phyloP scores from a whole-genome alignment of 768 basidiomycete species.

The Galerina marginata region DNA sequence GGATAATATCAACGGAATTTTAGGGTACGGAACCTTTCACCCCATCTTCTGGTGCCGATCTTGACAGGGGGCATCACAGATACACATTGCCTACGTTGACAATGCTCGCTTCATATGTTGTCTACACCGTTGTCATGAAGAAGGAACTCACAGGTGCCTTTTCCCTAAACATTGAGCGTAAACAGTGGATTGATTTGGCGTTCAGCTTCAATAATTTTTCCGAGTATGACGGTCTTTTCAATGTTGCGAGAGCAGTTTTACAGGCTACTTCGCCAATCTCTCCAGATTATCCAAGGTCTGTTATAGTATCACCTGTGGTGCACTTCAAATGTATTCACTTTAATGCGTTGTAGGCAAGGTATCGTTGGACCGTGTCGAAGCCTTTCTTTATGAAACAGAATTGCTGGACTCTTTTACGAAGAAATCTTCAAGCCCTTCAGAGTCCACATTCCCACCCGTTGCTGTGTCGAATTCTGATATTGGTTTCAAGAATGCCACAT shows the following conservation, averaged over 20 bases:
- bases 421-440: neutral
- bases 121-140: conserved; percentile 54
- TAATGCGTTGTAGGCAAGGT: conserved; percentile 46
- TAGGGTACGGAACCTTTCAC: neutral
- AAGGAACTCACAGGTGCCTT: conserved; percentile 36
- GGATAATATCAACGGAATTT: conserved; percentile 6
- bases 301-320: neutral
- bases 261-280: conserved; percentile 38
- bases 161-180: neutral
- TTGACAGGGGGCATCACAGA: neutral
- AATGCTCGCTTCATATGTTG: conserved; percentile 70
- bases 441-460: neutral
- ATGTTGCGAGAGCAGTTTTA: conserved; percentile 58
- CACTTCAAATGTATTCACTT: neutral
- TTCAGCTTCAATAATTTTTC: conserved; percentile 57
- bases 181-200: neutral
- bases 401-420: conserved; percentile 45
- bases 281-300: conserved; percentile 35
- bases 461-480: conserved; percentile 32
- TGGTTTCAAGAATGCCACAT: conserved; percentile 57
- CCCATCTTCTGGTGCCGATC: too few relatives aligned
- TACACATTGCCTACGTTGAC: conserved; percentile 51
- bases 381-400: conserved; percentile 52
- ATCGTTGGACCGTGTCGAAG: conserved; percentile 59
- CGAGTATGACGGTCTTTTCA: conserved; percentile 66